Evolutionary conservation across 768 basidiomycete species (phyloP), one percentile per base, ranked within the genome.

Genomic region (Lactifluus pinguis): DNA sequence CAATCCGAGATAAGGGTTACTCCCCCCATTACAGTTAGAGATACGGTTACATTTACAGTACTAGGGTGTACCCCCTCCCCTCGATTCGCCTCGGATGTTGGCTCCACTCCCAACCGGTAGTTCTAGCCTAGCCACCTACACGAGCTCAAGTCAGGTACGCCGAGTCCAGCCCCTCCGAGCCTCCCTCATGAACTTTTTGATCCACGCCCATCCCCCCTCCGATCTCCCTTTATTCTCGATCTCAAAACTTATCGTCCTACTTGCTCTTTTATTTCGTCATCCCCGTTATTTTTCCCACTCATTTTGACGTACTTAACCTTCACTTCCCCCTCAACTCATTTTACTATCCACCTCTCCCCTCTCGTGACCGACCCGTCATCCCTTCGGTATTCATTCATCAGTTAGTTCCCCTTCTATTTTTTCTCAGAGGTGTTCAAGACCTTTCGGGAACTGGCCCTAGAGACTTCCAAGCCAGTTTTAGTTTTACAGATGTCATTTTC

Each of bases 291-390:
- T 54, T 54, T 60, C 51, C 36, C 59, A 52, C 25, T 60, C 53
- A 55, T 54, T 60, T 60, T 60, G 60, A 60, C 60, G 60, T 60
- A 60, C 60, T 50, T 39, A 39, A 21, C 48, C 54, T 53, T 54
- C 53, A 48, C 21, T 29, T 36, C 38, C 17, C n/a, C 30, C 53
- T n/a, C n/a, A n/a, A 36, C 38, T 41, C 51, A 39, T 41, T 53
- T 52, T 41, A 42, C 41, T 9, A 42, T 38, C 30, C 44, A 9
- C 32, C 53, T 52, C 51, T 25, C 10, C 19, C 38, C 57, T 57
- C 49, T 39, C 61, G 56, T 62, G 61, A 62, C 52, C 51, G 9
- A 38, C 39, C 25, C 30, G 30, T 25, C 25, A 34, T 54, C 44
- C 44, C 32, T 39, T 32, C 17, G 58, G 17, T 10, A 55, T 42